Evolutionary conservation across 345 rosid genomes (phyloP).

Genomic region (Eucalyptus regnans): DNA sequence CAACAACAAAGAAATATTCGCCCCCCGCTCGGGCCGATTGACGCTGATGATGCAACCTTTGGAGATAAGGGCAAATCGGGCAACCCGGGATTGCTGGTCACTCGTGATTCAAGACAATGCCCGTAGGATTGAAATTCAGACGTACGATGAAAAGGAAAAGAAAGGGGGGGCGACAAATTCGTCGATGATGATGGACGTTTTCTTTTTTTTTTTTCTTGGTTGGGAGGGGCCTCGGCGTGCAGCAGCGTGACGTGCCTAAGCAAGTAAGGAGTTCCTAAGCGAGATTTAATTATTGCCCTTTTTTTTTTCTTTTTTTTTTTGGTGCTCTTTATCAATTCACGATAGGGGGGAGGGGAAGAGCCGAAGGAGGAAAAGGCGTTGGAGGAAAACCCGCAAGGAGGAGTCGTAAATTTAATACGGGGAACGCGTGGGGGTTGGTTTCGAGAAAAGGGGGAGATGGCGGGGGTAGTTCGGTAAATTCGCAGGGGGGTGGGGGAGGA

Average conservation of each 20-base stretch:
- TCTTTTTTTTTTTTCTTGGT: no score
- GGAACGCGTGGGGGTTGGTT: background rate
- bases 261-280: background rate
- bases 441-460: background rate
- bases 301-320: rapidly evolving
- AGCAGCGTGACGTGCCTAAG: background rate
- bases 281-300: background rate
- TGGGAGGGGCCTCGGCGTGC: background rate
- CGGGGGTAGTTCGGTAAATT: background rate
- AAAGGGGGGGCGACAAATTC: background rate
- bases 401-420: background rate
- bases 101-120: background rate
- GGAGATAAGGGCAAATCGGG: background rate
- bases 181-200: background rate
- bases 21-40: background rate
- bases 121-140: background rate
- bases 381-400: background rate
- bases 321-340: background rate
- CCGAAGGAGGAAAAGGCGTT: background rate
- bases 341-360: background rate
- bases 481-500: rapidly evolving
- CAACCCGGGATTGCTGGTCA: background rate
- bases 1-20: background rate
- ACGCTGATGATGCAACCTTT: background rate
- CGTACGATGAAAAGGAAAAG: background rate